Conservation (phyloP, 2,329 filamentous ascomycete genomes). For the Botrytis sinoallii region DNA sequence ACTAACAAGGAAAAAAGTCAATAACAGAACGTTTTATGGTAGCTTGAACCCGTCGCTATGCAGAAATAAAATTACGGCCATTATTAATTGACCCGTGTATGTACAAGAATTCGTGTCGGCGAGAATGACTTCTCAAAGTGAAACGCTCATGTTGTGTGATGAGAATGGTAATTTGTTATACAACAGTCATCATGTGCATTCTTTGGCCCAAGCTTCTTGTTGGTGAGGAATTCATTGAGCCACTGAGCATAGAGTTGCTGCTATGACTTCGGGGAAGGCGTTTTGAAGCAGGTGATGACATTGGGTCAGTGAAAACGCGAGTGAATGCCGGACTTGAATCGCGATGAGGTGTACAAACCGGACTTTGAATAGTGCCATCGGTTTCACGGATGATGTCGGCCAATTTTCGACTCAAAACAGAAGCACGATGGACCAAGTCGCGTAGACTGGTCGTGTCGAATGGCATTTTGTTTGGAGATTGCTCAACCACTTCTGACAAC, state of each 20-base stretch:
- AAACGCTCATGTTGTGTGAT: neutral
- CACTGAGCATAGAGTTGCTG: conserved; percentile 50
- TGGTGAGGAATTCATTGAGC: conserved; percentile 53
- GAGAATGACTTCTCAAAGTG: neutral
- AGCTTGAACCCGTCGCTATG: conserved; percentile 20
- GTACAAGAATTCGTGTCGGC: conserved; percentile 19
- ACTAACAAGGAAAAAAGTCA: conserved; percentile 8
- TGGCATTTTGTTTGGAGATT: conserved; percentile 51
- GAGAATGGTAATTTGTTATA: conserved; percentile 29
- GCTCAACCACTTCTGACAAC: conserved; percentile 31
- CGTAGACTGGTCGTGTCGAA: conserved; percentile 69
- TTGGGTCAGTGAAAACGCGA: conserved; percentile 61
- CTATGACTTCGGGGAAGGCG: conserved; percentile 52
- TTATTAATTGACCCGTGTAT: conserved; percentile 6
- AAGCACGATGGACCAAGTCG: conserved; percentile 61
- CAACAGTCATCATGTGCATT: conserved; percentile 65
- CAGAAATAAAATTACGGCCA: conserved; percentile 18
- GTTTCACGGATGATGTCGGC: conserved; percentile 58
- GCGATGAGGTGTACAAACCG: conserved; percentile 47
- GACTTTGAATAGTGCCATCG: conserved; percentile 56
- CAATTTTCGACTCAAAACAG: conserved; percentile 56
- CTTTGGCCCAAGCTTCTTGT: conserved; percentile 50
- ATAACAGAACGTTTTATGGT: conserved; percentile 15
- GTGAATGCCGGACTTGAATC: conserved; percentile 67
- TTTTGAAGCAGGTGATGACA: conserved; percentile 50